phyloP scores from a whole-genome alignment of 306 rosid species.

The Begonia peltatifolia region DNA sequence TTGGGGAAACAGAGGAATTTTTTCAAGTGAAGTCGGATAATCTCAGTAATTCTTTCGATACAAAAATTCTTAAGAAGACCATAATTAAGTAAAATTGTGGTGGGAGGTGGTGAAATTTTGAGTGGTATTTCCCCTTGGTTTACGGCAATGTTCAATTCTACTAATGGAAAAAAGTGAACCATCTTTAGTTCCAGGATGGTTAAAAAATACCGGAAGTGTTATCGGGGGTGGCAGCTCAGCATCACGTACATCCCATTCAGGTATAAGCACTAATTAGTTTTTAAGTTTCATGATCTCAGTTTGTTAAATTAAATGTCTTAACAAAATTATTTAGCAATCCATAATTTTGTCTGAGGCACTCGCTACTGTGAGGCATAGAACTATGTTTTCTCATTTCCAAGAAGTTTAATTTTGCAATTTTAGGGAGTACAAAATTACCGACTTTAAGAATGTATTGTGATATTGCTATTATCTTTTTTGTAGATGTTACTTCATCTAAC shows the following conservation, averaged over 20 bases:
- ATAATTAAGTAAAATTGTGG: slow-evolving; percentile 1
- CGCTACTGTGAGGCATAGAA: too few species aligned
- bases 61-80: not conserved
- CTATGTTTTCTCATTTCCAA: not conserved
- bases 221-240: slow-evolving; percentile 82
- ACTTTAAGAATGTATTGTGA: slow-evolving; percentile 2
- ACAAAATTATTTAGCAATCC: too few species aligned
- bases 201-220: slow-evolving; percentile 83
- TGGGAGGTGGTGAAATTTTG: slow-evolving; percentile 33
- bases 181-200: slow-evolving; percentile 94
- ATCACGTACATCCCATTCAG: slow-evolving; percentile 42
- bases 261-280: slow-evolving; percentile 19
- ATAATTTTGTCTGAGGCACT: too few species aligned
- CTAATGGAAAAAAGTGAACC: slow-evolving; percentile 98
- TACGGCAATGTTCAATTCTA: slow-evolving; percentile 78
- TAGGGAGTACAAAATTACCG: not conserved
- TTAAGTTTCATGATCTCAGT: not conserved
- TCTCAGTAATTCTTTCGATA: not conserved
- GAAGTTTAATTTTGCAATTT: not conserved
- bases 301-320: not conserved
- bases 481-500: slow-evolving; percentile 51
- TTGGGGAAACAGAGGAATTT: not conserved
- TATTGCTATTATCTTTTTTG: slow-evolving; percentile 7
- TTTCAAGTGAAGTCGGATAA: not conserved
- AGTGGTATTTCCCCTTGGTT: slow-evolving; percentile 15